Percentiles rank a stretch among this genome's conserved stretches.
phyloP scores from a whole-genome alignment of 345 rosid species.

The Camelina laxa region DNA sequence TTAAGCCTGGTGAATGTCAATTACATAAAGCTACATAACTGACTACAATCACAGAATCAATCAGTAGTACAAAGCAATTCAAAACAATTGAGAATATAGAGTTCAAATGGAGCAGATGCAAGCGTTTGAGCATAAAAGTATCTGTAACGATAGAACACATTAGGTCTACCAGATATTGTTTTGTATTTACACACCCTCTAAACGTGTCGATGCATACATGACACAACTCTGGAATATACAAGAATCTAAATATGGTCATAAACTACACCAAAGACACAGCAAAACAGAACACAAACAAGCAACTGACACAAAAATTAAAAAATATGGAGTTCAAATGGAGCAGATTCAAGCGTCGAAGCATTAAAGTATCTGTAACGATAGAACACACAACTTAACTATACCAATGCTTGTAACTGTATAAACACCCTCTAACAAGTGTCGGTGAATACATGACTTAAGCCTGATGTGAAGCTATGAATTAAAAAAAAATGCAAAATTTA shows the following conservation, averaged over 20 bases:
- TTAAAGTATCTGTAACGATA: constrained; percentile 58
- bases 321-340: constrained; percentile 63
- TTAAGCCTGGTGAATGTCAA: constrained; percentile 51
- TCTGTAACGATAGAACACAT: constrained; percentile 63
- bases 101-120: constrained; percentile 78
- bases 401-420: constrained; percentile 64
- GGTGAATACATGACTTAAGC: constrained; percentile 58
- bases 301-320: background rate
- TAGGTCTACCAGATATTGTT: constrained; percentile 58
- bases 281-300: background rate
- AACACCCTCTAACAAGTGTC: constrained; percentile 30
- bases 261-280: background rate
- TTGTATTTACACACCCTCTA: constrained; percentile 49
- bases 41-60: background rate
- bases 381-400: constrained; percentile 43
- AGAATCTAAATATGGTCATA: background rate
- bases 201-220: constrained; percentile 50
- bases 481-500: background rate
- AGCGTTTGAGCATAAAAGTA: constrained; percentile 38
- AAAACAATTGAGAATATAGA: constrained; percentile 36
- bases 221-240: constrained; percentile 55
- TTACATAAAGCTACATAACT: background rate
- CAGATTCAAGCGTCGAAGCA: constrained; percentile 50
- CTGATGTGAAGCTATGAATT: background rate
- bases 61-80: background rate